Evolutionary conservation across 2,329 filamentous ascomycete species (phyloP).

Genomic region (Penicillium verrucosum): DNA sequence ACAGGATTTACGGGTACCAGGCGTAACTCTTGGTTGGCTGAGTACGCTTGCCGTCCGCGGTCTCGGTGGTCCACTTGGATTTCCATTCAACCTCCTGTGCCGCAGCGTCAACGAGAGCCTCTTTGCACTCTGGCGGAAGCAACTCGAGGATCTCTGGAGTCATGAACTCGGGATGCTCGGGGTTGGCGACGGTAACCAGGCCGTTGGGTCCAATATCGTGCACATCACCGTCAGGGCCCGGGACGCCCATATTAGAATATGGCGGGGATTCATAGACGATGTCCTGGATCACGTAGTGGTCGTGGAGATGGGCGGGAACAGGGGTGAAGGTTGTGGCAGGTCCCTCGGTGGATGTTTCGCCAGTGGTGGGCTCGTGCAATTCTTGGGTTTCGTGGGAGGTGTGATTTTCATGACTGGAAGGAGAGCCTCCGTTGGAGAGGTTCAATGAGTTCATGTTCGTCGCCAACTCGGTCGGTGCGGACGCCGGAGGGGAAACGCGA

Average conservation of each 20-base stretch:
- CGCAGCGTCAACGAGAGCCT: conserved; percentile 67
- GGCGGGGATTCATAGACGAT: conserved; percentile 58
- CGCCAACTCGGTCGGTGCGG: conserved; percentile 28
- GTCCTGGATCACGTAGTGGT: conserved; percentile 63
- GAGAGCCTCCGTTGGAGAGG: conserved; percentile 29
- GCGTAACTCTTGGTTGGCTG: conserved; percentile 38
- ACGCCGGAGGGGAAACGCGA: conserved; percentile 54
- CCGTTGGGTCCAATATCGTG: conserved; percentile 43
- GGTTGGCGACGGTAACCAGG: conserved; percentile 36
- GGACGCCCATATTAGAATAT: conserved; percentile 56
- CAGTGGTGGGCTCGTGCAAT: not conserved
- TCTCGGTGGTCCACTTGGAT: conserved; percentile 69
- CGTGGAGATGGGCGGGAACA: conserved; percentile 57
- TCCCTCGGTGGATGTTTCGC: conserved; percentile 7
- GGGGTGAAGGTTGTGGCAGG: conserved; percentile 47
- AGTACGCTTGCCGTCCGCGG: conserved; percentile 46
- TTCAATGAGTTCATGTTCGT: conserved; percentile 35
- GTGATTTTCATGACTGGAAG: conserved; percentile 7
- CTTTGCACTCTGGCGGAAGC: conserved; percentile 56
- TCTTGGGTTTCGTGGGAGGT: conserved; percentile 4
- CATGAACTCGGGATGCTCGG: conserved; percentile 37
- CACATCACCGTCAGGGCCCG: conserved; percentile 48
- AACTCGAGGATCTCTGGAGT: conserved; percentile 42
- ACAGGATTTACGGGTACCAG: conserved; percentile 35
- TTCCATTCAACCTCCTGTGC: conserved; percentile 69